Evolutionary conservation across 352 stramenopile species (phyloP), one percentile per base, ranked within the genome.

Genomic region (Phytophthora pseudosyringae): DNA sequence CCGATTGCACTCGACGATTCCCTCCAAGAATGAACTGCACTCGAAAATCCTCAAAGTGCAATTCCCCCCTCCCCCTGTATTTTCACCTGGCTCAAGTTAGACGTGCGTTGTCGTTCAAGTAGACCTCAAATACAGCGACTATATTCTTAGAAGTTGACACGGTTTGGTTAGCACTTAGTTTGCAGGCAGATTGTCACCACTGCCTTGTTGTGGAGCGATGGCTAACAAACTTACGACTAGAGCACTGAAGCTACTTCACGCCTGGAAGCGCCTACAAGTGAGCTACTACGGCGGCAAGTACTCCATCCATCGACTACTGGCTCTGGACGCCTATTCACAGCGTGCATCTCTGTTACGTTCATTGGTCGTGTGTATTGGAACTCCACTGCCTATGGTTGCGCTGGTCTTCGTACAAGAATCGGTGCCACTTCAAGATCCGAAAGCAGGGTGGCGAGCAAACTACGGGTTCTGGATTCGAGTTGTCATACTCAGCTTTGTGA

Each of bases 251-350:
- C 25, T 67, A 8, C 18, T 47, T 39, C 25, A 21, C 16, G 26
- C 25, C n/a, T 67, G 48, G 44, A 50, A 54, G 33, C 36, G 21
- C 6, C 4, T 69, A 5, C 50, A 73, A 43, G 40, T 73, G 18
- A 69, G 51, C 29, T 64, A 64, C n/a, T 64, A 53, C 10, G 58
- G 65, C 12, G 52, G 52, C 26, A 68, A 68, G 21, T 73, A 61
- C 40, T 73, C 65, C 1, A 60, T 73, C 7, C 49, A 73, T 33
- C 59, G 65, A 21, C 25, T 73, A 4, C n/a, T 68, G 0, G 65
- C 52, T 8, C 36, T 73, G 12, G 51, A 73, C 3, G 33, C 53
- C 3, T 69, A 65, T 15, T 15, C 33, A 4, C 39, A 41, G 3
- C 26, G 11, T 3, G 39, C 46, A 31, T 69, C 65, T 25, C 11